Evolutionary conservation across 1,139 yeast species (phyloP).

Genomic region (Nakaseomyces sp.): DNA sequence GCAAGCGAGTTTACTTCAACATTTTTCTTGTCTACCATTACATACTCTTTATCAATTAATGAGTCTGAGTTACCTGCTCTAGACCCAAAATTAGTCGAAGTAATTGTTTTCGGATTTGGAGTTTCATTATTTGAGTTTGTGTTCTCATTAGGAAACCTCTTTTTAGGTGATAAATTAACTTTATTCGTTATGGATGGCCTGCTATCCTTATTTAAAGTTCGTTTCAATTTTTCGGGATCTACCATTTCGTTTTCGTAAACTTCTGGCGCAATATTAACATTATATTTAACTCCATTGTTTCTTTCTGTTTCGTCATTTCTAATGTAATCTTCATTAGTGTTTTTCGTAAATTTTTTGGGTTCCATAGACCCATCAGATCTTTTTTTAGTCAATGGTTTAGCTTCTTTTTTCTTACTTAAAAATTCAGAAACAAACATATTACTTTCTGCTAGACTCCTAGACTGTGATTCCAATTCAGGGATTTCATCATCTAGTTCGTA

Average conservation of each 20-base stretch:
- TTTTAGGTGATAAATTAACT: not conserved
- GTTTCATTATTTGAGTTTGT: not conserved
- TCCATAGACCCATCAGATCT: not conserved
- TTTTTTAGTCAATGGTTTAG: not conserved
- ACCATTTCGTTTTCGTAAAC: slow-evolving; percentile 4
- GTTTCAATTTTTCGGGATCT: slow-evolving; percentile 1
- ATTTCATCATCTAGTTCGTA: slow-evolving; percentile 31
- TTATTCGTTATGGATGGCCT: not conserved
- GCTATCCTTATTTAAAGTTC: not conserved
- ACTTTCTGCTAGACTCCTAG: slow-evolving; percentile 53
- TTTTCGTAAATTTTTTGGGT: not conserved
- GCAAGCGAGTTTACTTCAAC: slow-evolving; percentile 95
- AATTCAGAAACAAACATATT: slow-evolving; percentile 80
- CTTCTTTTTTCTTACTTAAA: slow-evolving; percentile 20
- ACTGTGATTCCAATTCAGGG: slow-evolving; percentile 43
- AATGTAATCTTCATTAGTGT: not conserved
- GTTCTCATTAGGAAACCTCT: not conserved
- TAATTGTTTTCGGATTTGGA: not conserved
- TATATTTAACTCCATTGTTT: not conserved
- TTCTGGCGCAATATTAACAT: slow-evolving; percentile 4
- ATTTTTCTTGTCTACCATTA: slow-evolving; percentile 86
- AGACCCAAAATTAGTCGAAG: slow-evolving; percentile 6
- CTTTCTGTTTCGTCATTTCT: slow-evolving; percentile 1
- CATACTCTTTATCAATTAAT: slow-evolving; percentile 67
- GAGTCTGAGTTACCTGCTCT: slow-evolving; percentile 15